Conservation (phyloP, 768 basidiomycete genomes). For the Tylopilus felleus region DNA sequence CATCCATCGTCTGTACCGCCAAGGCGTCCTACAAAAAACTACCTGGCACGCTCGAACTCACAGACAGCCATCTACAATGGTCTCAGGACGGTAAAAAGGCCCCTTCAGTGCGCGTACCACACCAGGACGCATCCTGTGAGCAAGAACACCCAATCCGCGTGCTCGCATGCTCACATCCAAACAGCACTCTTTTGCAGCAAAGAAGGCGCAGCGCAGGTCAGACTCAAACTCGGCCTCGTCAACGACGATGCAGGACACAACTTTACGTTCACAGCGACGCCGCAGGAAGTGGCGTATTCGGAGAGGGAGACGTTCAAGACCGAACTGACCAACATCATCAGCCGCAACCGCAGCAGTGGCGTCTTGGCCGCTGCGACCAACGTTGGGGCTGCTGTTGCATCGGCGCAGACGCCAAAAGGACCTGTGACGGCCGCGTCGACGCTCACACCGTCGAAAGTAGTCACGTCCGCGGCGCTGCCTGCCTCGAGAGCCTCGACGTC, state of each 20-base stretch:
- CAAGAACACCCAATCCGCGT: conserved; percentile 23
- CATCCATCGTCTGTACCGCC: conserved; percentile 39
- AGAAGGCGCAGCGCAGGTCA: conserved; percentile 74
- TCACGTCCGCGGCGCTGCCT: conserved; percentile 30
- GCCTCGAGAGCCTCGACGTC: conserved; percentile 50
- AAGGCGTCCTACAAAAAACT: conserved; percentile 85
- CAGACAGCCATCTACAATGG: conserved; percentile 73
- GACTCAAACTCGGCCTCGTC: conserved; percentile 68
- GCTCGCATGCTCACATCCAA: conserved; percentile 4
- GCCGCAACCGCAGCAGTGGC: conserved; percentile 55
- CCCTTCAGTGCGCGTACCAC: conserved; percentile 60
- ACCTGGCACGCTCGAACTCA: conserved; percentile 71
- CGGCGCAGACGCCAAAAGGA: conserved; percentile 24
- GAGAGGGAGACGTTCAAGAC: conserved; percentile 84
- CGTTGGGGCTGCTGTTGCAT: conserved; percentile 12
- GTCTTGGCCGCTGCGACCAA: conserved; percentile 6
- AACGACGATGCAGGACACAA: conserved; percentile 73
- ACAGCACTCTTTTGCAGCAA: conserved; percentile 85
- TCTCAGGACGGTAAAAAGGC: conserved; percentile 66
- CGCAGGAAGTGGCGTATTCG: conserved; percentile 54
- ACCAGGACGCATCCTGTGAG: conserved; percentile 60
- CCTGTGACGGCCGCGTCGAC: conserved; percentile 17
- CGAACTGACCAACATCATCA: conserved; percentile 73
- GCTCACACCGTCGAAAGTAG: conserved; percentile 21
- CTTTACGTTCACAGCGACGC: conserved; percentile 70